Percentiles rank a stretch among this genome's conserved stretches.
phyloP scores from a whole-genome alignment of 441 rosid species.

The Erodium texanum region DNA sequence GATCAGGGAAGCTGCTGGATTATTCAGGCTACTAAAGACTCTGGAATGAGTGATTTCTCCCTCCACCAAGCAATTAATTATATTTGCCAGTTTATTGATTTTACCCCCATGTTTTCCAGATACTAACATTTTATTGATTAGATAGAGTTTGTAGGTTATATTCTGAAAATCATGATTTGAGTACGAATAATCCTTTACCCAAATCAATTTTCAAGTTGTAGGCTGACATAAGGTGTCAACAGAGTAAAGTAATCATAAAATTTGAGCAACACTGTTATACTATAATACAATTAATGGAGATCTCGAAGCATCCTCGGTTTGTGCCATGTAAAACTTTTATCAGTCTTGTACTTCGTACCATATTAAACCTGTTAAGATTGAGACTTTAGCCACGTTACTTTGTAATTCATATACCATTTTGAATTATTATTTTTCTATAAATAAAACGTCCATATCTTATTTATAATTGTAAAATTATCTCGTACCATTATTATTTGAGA shows the following conservation, averaged over 20 bases:
- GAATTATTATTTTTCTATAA: too few relatives aligned
- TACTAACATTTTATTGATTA: not conserved
- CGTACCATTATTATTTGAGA: too few relatives aligned
- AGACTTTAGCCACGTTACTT: too few relatives aligned
- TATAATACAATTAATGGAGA: not conserved
- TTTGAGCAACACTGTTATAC: not conserved
- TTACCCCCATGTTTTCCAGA: not conserved
- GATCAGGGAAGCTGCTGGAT: conserved; percentile 82
- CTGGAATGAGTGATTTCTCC: conserved; percentile 37
- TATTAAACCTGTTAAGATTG: not conserved
- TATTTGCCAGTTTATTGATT: not conserved
- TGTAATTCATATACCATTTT: too few relatives aligned
- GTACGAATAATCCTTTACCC: not conserved
- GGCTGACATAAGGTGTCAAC: not conserved
- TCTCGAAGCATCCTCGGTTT: not conserved
- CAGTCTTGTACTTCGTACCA: not conserved
- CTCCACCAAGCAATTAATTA: not conserved
- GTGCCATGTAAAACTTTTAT: not conserved
- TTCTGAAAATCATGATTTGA: not conserved
- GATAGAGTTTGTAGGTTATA: not conserved
- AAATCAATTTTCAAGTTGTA: conserved; percentile 1
- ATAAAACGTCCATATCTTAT: too few relatives aligned
- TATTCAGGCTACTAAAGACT: conserved; percentile 83
- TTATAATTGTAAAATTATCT: too few relatives aligned
- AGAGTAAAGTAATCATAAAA: not conserved